These are phyloP conservation scores for Sisymbrium altissimum DNA, from an alignment of 345 rosid genomes.

Conservation along the genomic window DNA sequence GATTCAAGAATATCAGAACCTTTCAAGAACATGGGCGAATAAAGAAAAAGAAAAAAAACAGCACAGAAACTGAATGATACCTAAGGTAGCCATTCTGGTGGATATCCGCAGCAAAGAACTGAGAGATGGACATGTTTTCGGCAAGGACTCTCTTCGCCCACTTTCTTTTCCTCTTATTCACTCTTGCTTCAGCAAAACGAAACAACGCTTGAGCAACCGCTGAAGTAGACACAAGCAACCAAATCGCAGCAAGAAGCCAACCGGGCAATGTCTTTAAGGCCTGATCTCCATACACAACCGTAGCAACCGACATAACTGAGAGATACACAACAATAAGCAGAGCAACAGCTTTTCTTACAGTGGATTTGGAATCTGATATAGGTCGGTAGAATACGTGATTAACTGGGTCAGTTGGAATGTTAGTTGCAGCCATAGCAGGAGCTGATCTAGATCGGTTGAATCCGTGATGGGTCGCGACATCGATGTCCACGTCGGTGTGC, in stretches of 20 bases:
- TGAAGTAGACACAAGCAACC: slow-evolving; percentile 77
- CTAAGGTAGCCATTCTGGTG: slow-evolving; percentile 74
- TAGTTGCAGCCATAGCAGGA: neutral
- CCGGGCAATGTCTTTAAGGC: slow-evolving; percentile 62
- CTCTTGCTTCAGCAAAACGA: slow-evolving; percentile 68
- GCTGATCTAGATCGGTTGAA: neutral
- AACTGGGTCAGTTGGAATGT: neutral
- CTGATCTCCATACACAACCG: slow-evolving; percentile 73
- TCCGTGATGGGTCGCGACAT: slow-evolving; percentile 30
- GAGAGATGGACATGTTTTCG: slow-evolving; percentile 63
- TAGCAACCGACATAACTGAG: slow-evolving; percentile 82
- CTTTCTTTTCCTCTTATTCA: slow-evolving; percentile 66
- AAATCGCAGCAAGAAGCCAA: slow-evolving; percentile 63
- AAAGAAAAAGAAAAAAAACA: too few species aligned
- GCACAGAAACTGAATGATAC: too few species aligned
- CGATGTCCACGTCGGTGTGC: slow-evolving; percentile 48
- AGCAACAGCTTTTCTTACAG: neutral
- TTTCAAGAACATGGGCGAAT: too few species aligned
- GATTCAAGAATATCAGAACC: too few species aligned
- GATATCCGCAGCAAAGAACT: slow-evolving; percentile 79
- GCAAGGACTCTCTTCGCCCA: slow-evolving; percentile 70
- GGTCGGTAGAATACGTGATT: neutral
- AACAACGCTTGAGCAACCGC: slow-evolving; percentile 70
- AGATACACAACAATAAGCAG: slow-evolving; percentile 40
- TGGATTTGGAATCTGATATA: neutral